phyloP scores from a whole-genome alignment of 257 asterid genomes.

The Cordia subcordata region DNA sequence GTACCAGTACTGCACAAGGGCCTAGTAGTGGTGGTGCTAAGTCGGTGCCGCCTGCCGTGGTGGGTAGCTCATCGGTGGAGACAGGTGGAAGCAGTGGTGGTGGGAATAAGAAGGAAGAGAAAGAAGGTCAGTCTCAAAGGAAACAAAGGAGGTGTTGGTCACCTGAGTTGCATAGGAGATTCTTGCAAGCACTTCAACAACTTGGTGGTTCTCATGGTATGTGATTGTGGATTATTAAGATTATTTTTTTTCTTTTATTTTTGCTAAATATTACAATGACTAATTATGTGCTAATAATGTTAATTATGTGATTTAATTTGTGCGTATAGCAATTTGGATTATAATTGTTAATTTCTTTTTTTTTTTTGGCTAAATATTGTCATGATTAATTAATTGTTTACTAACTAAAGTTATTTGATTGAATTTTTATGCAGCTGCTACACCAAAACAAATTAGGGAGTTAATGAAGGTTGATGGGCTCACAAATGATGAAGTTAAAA shows the following conservation, averaged over 20 bases:
- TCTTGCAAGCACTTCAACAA: constrained; percentile 59
- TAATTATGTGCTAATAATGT: not conserved
- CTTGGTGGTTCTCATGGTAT: constrained; percentile 69
- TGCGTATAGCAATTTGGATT: too few relatives aligned
- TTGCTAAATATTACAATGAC: not conserved
- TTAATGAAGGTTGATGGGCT: constrained; percentile 74
- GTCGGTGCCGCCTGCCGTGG: constrained; percentile 16
- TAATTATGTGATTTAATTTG: too few relatives aligned
- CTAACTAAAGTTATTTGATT: constrained; percentile 1
- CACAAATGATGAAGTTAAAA: constrained; percentile 68
- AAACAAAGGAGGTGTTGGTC: constrained; percentile 70
- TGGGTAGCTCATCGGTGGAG: constrained; percentile 41
- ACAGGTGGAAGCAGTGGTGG: constrained; percentile 23
- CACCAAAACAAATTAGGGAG: constrained; percentile 69
- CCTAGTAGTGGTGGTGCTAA: not conserved
- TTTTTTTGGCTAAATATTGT: not conserved
- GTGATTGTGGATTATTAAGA: not conserved
- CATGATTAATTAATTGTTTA: not conserved
- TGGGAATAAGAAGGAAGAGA: constrained; percentile 33
- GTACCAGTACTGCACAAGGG: not conserved
- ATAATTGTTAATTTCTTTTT: too few relatives aligned
- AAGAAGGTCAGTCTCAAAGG: constrained; percentile 37
- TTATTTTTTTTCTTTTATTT: not conserved
- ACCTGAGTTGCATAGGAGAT: constrained; percentile 51
- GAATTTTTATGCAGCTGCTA: constrained; percentile 39